phyloP scores from a whole-genome alignment of 345 rosid species.

The Pugionium cornutum region DNA sequence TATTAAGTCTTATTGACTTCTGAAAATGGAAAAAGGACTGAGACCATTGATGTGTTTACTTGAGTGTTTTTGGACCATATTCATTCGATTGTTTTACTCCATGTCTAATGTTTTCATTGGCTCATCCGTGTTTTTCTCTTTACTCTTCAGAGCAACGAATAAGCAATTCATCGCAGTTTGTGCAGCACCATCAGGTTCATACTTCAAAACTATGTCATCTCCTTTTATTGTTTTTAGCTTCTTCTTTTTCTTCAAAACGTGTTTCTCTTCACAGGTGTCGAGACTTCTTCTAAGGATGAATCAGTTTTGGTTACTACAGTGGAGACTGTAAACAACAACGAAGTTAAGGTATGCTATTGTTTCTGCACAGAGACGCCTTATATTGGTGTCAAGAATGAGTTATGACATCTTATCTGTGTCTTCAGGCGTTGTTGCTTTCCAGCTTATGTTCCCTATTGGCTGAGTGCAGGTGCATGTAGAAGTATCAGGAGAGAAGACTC shows the following conservation, averaged over 20 bases:
- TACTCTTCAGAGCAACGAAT: conserved; percentile 42
- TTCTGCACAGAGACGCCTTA: neutral
- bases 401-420: neutral
- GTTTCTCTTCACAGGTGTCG: conserved; percentile 40
- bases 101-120: neutral
- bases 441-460: conserved; percentile 5
- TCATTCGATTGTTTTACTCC: neutral
- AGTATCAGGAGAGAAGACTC: conserved; percentile 68
- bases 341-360: conserved; percentile 36
- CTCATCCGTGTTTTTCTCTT: conserved; percentile 5
- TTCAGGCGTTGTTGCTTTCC: conserved; percentile 10
- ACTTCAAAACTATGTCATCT: conserved; percentile 2
- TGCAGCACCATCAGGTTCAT: conserved; percentile 58
- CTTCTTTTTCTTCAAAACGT: neutral
- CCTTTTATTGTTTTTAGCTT: conserved; percentile 5
- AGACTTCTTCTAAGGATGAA: conserved; percentile 54
- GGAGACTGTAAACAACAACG: conserved; percentile 22
- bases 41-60: neutral
- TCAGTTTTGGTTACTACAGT: conserved; percentile 44
- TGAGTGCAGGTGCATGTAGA: conserved; percentile 58
- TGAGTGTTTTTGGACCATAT: neutral
- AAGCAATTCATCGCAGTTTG: conserved; percentile 34
- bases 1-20: neutral
- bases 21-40: neutral
- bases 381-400: neutral